phyloP scores from a whole-genome alignment of 345 rosid species.

The Salix caprea region DNA sequence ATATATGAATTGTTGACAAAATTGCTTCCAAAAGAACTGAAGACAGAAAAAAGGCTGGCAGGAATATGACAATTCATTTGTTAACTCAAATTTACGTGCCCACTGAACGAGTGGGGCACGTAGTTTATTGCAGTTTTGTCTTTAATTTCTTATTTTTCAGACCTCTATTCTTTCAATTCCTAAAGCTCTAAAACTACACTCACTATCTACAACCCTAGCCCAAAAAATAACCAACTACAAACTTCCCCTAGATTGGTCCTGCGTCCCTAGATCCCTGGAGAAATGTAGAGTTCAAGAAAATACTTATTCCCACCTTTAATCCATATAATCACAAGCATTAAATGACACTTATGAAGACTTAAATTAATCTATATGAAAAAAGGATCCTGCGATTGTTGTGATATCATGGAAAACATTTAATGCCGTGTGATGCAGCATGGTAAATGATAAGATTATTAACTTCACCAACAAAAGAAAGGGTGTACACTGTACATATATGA shows the following conservation, averaged over 20 bases:
- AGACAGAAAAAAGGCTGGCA: neutral
- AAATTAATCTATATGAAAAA: neutral
- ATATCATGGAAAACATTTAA: neutral
- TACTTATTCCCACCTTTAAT: neutral
- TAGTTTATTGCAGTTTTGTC: too few species aligned
- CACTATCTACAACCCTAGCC: too few species aligned
- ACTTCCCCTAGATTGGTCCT: too few species aligned
- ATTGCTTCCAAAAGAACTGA: neutral
- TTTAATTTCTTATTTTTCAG: too few species aligned
- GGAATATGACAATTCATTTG: neutral
- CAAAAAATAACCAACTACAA: too few species aligned
- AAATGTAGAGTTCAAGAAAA: too few species aligned
- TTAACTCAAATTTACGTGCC: neutral
- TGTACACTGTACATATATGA: neutral
- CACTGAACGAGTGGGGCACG: too few species aligned
- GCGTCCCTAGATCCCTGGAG: neutral
- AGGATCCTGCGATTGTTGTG: neutral
- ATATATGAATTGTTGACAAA: neutral
- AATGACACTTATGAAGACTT: neutral
- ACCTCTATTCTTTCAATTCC: too few species aligned
- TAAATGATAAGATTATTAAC: neutral
- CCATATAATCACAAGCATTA: neutral
- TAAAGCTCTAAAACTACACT: too few species aligned
- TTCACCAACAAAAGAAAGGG: neutral
- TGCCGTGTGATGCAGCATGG: neutral